These are phyloP conservation scores for Trichoderma arundinaceum DNA, from an alignment of 2,329 filamentous ascomycete genomes.

Conservation along the genomic window DNA sequence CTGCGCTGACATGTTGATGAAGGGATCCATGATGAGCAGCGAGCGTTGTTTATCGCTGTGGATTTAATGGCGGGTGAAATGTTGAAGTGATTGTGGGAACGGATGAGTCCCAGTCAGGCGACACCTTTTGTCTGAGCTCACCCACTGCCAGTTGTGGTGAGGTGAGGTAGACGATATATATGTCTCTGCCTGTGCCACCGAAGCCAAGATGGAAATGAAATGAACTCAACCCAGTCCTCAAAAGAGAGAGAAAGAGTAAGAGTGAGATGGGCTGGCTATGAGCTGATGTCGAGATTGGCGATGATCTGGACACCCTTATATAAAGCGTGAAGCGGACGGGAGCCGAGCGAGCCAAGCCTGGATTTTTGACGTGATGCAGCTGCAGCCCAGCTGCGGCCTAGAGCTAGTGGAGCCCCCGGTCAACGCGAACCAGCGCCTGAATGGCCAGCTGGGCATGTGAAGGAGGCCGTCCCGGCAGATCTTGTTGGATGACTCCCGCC, in stretches of 20 bases:
- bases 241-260: not conserved
- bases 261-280: not conserved
- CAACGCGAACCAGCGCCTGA: not conserved
- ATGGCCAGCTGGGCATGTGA: not conserved
- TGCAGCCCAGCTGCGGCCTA: slow-evolving; percentile 25
- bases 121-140: not conserved
- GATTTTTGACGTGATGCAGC: not conserved
- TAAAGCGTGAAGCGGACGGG: not conserved
- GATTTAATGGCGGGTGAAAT: not conserved
- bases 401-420: not conserved
- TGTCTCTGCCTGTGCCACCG: no score
- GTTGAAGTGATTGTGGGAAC: not conserved
- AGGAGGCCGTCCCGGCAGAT: slow-evolving; percentile 10
- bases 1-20: slow-evolving; percentile 37
- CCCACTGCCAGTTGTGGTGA: not conserved
- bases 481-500: slow-evolving; percentile 25
- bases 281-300: not conserved
- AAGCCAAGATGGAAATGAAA: no score
- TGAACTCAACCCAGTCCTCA: not conserved
- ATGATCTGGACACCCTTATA: not conserved
- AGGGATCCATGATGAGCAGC: slow-evolving; percentile 36
- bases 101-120: not conserved
- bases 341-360: no score
- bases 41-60: not conserved
- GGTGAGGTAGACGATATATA: not conserved